These are phyloP conservation scores for Phalaenopsis aphrodite DNA, from an alignment of 106 monocot genomes.

Conservation along the genomic window DNA sequence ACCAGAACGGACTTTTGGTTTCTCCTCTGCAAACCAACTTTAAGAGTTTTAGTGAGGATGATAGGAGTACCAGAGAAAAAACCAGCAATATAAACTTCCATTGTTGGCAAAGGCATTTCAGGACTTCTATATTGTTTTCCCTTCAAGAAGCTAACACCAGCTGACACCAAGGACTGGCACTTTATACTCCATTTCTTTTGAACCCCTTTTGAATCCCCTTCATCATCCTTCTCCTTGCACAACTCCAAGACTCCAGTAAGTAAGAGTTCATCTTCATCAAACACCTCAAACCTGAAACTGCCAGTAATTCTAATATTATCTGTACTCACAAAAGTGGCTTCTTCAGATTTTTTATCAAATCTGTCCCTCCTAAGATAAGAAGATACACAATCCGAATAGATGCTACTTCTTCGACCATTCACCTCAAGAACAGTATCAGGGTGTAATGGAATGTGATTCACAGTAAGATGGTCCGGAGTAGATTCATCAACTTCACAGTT, in stretches of 20 bases:
- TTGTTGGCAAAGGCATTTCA: slow-evolving; percentile 13
- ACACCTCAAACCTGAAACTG: slow-evolving; percentile 67
- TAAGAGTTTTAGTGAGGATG: slow-evolving; percentile 26
- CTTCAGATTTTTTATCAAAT: slow-evolving; percentile 47
- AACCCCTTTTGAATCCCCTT: slow-evolving; percentile 19
- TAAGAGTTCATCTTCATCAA: slow-evolving; percentile 28
- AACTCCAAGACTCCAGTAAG: slow-evolving; percentile 34
- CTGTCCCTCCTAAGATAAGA: slow-evolving; percentile 52
- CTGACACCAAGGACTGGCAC: slow-evolving; percentile 9
- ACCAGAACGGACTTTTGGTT: slow-evolving; percentile 27
- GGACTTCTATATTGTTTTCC: slow-evolving; percentile 8
- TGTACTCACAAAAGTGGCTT: slow-evolving; percentile 58
- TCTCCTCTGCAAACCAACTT: slow-evolving; percentile 43
- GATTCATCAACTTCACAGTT: slow-evolving; percentile 40
- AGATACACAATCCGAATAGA: slow-evolving; percentile 29
- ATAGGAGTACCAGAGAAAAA: slow-evolving; percentile 22
- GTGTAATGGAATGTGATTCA: slow-evolving; percentile 45
- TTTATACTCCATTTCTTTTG: slow-evolving; percentile 26
- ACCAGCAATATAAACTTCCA: slow-evolving; percentile 37
- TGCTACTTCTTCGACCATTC: slow-evolving; percentile 38
- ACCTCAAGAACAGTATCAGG: slow-evolving; percentile 33
- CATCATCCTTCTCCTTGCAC: slow-evolving; percentile 20
- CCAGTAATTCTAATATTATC: slow-evolving; percentile 44
- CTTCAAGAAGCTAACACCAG: slow-evolving; percentile 13
- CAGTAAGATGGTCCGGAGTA: slow-evolving; percentile 34